These are phyloP conservation scores for Aspergillus saccharolyticus DNA, from an alignment of 495 filamentous ascomycete genomes.

Conservation along the genomic window DNA sequence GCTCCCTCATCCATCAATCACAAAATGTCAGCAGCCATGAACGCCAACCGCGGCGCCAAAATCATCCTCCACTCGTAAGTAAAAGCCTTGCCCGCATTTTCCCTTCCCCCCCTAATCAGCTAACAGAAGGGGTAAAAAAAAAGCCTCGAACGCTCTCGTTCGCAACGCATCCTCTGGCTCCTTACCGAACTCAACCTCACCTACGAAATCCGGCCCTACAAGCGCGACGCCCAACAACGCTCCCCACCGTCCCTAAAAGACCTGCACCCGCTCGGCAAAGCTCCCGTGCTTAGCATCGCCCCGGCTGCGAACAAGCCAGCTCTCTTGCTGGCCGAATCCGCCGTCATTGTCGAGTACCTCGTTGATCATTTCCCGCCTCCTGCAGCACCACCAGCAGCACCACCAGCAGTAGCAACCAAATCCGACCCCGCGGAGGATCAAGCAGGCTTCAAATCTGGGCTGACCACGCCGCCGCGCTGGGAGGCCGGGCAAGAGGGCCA, in stretches of 20 bases:
- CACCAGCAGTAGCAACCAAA: no score
- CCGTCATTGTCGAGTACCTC: background rate
- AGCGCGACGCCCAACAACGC: conserved; percentile 50
- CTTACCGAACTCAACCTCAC: conserved; percentile 71
- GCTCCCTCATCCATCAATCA: background rate
- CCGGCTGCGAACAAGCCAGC: conserved; percentile 14
- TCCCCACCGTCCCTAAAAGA: conserved; percentile 67
- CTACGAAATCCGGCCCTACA: conserved; percentile 70
- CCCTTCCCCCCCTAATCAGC: background rate
- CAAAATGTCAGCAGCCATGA: no score
- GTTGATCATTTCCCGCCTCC: background rate
- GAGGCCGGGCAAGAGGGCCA: conserved; percentile 38
- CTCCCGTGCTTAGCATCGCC: conserved; percentile 59
- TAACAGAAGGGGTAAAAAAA: background rate
- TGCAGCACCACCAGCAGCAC: background rate
- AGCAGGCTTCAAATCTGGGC: no score
- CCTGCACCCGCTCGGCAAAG: conserved; percentile 78
- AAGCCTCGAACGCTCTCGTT: conserved; percentile 46
- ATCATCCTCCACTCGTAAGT: background rate
- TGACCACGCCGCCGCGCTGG: conserved; percentile 63
- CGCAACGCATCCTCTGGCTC: conserved; percentile 81
- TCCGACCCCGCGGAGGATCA: no score
- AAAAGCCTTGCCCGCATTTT: no score
- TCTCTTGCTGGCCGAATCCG: background rate
- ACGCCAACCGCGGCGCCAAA: background rate